Percentiles rank a stretch among this genome's conserved stretches.
Conservation (phyloP, 2,329 filamentous ascomycete species). For the Epichloe coenophiala region DNA sequence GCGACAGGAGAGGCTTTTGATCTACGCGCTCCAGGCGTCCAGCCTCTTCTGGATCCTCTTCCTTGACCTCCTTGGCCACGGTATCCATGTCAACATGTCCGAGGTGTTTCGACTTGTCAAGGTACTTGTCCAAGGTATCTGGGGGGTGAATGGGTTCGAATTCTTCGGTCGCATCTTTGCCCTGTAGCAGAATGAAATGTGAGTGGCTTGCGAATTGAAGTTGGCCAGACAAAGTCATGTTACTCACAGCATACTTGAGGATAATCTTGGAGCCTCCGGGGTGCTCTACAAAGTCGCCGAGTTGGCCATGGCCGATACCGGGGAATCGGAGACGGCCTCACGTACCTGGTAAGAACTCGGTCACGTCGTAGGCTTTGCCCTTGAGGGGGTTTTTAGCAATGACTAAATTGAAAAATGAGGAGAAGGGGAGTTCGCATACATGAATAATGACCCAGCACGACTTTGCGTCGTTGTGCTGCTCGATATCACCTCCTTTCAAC, state of each 20-base stretch:
- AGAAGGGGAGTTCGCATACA: slow-evolving; percentile 26
- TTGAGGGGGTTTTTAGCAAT: slow-evolving; percentile 15
- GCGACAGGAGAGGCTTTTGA: slow-evolving; percentile 65
- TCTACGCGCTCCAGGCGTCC: slow-evolving; percentile 61
- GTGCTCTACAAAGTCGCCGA: slow-evolving; percentile 43
- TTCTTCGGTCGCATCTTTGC: slow-evolving; percentile 85
- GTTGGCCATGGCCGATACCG: background rate
- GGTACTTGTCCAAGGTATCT: slow-evolving; percentile 76
- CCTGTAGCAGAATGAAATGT: slow-evolving; percentile 24
- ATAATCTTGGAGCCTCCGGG: slow-evolving; percentile 88
- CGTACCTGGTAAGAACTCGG: slow-evolving; percentile 67
- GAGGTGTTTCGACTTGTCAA: slow-evolving; percentile 73
- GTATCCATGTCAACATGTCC: slow-evolving; percentile 83
- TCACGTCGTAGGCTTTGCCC: slow-evolving; percentile 80
- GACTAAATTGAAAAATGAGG: background rate
- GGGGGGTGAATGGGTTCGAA: slow-evolving; percentile 82
- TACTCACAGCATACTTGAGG: slow-evolving; percentile 68
- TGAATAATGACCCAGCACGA: slow-evolving; percentile 90
- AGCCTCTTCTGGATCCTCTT: slow-evolving; percentile 45
- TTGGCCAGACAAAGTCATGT: background rate
- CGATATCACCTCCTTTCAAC: slow-evolving; percentile 39
- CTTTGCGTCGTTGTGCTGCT: slow-evolving; percentile 64
- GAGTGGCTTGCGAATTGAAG: background rate
- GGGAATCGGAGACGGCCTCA: slow-evolving; percentile 2
- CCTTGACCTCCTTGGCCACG: slow-evolving; percentile 57